phyloP scores from a whole-genome alignment of 2,329 filamentous ascomycete species.

The Huntiella bhutanensis region DNA sequence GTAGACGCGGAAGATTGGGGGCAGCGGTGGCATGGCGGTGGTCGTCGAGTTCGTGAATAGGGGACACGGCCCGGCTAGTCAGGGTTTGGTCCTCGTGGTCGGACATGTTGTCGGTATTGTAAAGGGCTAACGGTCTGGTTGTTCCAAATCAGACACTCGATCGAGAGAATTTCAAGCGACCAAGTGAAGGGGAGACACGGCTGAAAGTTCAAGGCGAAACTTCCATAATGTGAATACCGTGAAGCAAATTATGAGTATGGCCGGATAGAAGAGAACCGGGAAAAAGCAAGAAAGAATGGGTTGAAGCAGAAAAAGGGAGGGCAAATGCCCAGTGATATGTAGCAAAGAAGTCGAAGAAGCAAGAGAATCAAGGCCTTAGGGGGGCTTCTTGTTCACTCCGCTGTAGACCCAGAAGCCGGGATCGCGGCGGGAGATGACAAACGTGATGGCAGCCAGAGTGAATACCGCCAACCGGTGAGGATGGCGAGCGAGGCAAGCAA shows the following conservation, averaged over 20 bases:
- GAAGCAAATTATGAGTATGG: neutral
- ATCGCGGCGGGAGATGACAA: slow-evolving; percentile 56
- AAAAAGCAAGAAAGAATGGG: neutral
- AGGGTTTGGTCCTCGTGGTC: slow-evolving; percentile 35
- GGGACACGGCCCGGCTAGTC: slow-evolving; percentile 45
- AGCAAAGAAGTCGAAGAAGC: neutral
- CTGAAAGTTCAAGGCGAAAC: no score
- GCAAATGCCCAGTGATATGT: neutral
- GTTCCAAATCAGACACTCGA: neutral
- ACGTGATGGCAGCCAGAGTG: slow-evolving; percentile 11
- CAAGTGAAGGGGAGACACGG: no score
- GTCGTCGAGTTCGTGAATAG: slow-evolving; percentile 69
- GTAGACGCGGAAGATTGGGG: slow-evolving; percentile 37
- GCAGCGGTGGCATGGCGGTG: slow-evolving; percentile 55
- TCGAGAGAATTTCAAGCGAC: neutral
- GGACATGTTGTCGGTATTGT: slow-evolving; percentile 34
- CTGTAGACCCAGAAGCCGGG: slow-evolving; percentile 85
- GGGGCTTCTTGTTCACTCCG: slow-evolving; percentile 93
- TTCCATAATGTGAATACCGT: neutral
- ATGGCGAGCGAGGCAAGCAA: neutral
- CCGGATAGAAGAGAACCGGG: neutral
- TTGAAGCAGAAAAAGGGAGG: neutral
- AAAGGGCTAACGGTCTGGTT: neutral
- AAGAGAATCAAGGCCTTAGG: slow-evolving; percentile 39
- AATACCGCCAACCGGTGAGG: slow-evolving; percentile 9